These are phyloP conservation scores for Dalbergia cochinchinensis DNA, from an alignment of 306 rosid genomes.

Conservation along the genomic window DNA sequence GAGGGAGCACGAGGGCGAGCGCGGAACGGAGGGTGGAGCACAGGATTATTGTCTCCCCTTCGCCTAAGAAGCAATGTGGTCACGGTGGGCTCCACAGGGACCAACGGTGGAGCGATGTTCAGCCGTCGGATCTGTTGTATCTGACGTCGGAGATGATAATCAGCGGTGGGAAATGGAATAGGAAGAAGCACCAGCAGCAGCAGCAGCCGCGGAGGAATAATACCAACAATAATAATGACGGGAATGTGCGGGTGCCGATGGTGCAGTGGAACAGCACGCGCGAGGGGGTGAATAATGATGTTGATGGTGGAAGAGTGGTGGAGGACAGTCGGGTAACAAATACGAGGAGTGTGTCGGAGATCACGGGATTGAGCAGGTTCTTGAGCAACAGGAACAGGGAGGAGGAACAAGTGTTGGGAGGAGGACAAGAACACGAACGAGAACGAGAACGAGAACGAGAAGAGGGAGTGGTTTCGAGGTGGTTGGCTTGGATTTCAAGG, in stretches of 20 bases:
- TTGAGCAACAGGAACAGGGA: slow-evolving; percentile 6
- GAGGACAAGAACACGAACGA: neutral
- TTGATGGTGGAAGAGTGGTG: neutral
- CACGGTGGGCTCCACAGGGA: slow-evolving; percentile 26
- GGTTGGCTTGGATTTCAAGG: slow-evolving; percentile 69
- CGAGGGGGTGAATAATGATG: no score
- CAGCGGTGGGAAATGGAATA: slow-evolving; percentile 27
- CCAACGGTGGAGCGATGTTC: slow-evolving; percentile 88
- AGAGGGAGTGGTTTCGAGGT: slow-evolving; percentile 52
- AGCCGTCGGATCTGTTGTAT: slow-evolving; percentile 72
- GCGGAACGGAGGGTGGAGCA: slow-evolving; percentile 67
- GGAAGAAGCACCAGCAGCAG: no score
- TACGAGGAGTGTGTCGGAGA: slow-evolving; percentile 80
- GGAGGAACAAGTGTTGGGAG: neutral
- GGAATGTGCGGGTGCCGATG: no score
- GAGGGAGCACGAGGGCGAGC: slow-evolving; percentile 28
- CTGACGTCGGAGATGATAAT: slow-evolving; percentile 81
- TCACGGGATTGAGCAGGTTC: slow-evolving; percentile 78
- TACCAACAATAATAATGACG: no score
- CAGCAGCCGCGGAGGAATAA: slow-evolving; percentile 26
- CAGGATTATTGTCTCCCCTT: slow-evolving; percentile 75
- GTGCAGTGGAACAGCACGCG: no score
- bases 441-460: slow-evolving; percentile 33
- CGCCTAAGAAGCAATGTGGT: slow-evolving; percentile 9
- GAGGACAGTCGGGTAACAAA: slow-evolving; percentile 56